Base-by-base conservation (phyloP, 352 stramenopile species). In the Phytophthora brassicae region DNA sequence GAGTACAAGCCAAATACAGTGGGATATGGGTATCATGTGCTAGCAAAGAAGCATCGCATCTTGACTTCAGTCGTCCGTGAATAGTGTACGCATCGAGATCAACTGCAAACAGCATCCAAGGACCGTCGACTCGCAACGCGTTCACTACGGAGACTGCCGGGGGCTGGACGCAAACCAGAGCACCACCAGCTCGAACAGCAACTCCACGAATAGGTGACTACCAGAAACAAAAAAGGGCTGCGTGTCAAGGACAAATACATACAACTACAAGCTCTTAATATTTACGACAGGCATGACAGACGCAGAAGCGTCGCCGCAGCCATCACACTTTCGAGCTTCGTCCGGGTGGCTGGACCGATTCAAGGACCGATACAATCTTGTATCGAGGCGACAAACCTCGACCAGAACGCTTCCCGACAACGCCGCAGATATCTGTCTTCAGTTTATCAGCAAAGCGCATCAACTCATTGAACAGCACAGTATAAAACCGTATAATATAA, bases 51-150 rank as follows among this genome's bases (percentile, higher is more conserved):
- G 33, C 22, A 54, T 31, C 19, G 41, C 14, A 12, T 54, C 11
- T 44, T 31, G 26, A n/a, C 45, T 20, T 54, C 47, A 16, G 44
- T 54, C 12, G 47, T 54, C 31, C 31, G 19, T 20, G 8, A 44
- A 17, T 42, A 17, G 47, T 29, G 7, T 8, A 54, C 19, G 17
- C 29, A 3, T 44, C n/a, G 17, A 20, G 5, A 43, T 11, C 28
- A 44, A 19, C 17, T 54, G 6, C 17, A 44, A n/a, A 17, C 9
- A 16, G 29, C 29, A 20, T 28, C 20, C 16, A 54, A 44, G 47
- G 17, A 44, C 20, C 31, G 31, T 14, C 47, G 44, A 22, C 12
- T 29, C 8, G 8, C 19, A 3, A 43, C 47, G 3, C 31, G 47
- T 35, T 35, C 28, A 11, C 11, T 35, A 11, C 11, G 11, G 6